Evolutionary conservation across 129 eudicot genomes (phyloP).

Genomic region (Artemisia tridentata): DNA sequence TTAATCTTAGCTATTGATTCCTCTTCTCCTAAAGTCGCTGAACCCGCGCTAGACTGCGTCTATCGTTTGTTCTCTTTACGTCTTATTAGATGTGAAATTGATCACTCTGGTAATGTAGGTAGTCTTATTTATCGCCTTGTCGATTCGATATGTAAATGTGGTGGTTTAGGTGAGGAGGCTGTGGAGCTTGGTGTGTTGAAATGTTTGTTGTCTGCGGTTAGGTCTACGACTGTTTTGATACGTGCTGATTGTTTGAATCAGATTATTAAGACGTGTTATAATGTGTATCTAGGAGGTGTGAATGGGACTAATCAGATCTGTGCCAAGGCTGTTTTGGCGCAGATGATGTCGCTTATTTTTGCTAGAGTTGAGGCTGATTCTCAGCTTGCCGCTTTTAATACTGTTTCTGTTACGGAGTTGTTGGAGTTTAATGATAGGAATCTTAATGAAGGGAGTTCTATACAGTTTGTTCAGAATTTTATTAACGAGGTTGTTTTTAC

Average conservation of each 20-base stretch:
- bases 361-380: conserved; percentile 71
- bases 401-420: conserved; percentile 60
- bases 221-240: conserved; percentile 53
- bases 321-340: conserved; percentile 92
- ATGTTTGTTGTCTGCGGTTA: conserved; percentile 67
- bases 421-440: conserved; percentile 89
- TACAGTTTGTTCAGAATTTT: conserved; percentile 74
- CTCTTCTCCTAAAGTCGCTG: conserved; percentile 69
- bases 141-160: conserved; percentile 78
- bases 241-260: conserved; percentile 71
- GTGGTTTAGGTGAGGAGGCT: conserved; percentile 60
- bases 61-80: conserved; percentile 58
- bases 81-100: conserved; percentile 66
- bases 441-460: conserved; percentile 87
- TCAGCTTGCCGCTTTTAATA: conserved; percentile 39
- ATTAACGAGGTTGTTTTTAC: conserved; percentile 64
- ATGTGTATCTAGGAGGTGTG: conserved; percentile 79
- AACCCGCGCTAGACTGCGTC: conserved; percentile 81
- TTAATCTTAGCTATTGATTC: conserved; percentile 73
- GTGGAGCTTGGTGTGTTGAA: conserved; percentile 69
- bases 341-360: conserved; percentile 82
- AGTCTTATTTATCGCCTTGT: conserved; percentile 43
- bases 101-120: conserved; percentile 3
- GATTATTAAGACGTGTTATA: conserved; percentile 81
- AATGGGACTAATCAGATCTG: conserved; percentile 99